phyloP scores from a whole-genome alignment of 2,329 filamentous ascomycete species.

The Daldinia sp. region DNA sequence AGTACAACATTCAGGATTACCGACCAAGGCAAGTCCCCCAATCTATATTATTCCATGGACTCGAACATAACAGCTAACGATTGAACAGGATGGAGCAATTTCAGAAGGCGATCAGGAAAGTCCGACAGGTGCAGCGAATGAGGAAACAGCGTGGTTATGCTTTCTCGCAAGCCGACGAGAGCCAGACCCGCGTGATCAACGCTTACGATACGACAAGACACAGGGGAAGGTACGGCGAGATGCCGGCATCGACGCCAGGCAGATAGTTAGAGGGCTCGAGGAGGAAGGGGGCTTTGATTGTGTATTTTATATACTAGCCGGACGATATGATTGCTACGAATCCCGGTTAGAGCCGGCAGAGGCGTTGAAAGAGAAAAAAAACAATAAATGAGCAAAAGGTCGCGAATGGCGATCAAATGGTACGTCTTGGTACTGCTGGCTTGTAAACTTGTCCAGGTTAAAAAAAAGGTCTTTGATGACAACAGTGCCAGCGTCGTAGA shows the following conservation, averaged over 20 bases:
- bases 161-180: conserved; percentile 97
- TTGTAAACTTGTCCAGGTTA: not conserved
- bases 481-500: not conserved
- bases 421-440: not conserved
- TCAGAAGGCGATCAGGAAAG: conserved; percentile 98
- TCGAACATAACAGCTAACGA: conserved; percentile 40
- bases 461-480: not conserved
- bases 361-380: conserved; percentile 3
- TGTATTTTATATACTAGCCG: conserved; percentile 19
- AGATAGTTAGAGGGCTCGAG: conserved; percentile 39
- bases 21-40: conserved; percentile 78
- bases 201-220: conserved; percentile 97
- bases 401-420: conserved; percentile 5
- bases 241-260: conserved; percentile 66
- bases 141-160: conserved; percentile 98
- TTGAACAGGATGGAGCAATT: conserved; percentile 94
- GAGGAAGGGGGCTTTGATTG: not conserved
- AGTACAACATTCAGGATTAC: conserved; percentile 99
- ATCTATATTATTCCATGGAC: conserved; percentile 13
- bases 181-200: conserved; percentile 92
- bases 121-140: conserved; percentile 98
- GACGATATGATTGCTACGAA: conserved; percentile 33
- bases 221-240: conserved; percentile 94
- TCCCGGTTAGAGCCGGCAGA: conserved; percentile 12
- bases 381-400: conserved; percentile 21